Evolutionary conservation across 768 basidiomycete species (phyloP), one percentile per base, ranked within the genome.

Genomic region (Phaeolepiota aurea): DNA sequence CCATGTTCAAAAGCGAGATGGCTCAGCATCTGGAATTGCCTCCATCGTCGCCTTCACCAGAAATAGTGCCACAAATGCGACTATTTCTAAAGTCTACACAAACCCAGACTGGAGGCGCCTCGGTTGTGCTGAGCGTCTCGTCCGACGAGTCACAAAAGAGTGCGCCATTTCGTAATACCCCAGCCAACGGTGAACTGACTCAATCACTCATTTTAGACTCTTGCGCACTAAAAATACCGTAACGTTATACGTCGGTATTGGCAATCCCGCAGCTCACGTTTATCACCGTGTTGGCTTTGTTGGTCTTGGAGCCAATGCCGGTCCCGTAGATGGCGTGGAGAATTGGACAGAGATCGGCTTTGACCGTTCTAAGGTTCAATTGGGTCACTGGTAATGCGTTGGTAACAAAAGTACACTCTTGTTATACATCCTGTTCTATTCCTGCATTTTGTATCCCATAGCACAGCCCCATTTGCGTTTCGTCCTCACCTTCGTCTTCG

Each of bases 311-410:
- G 45, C 49, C 5, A 48, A 47, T 19, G 55, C 44, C 10, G 47
- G 52, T 12, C 45, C 53, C 2, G 63, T 66, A 1, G 64, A 70
- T n/a, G 70, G 68, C 5, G 58, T 63, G 20, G 63, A 68, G 25
- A 47, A 40, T 12, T 86, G 79, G 79, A 46, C 77, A 4, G 84
- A 86, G 42, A 58, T 80, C 37, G 83, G 83, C 5, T 85, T 83
- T 41, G 68, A 76, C 46, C 63, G 56, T 16, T 41, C 45, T 13
- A 38, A 42, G 19, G 71, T 79, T 15, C 46, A 59, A 2, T 64
- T 82, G 12, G 86, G 85, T 1, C 78, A 82, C 50, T 88, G 86
- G 84, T 87, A 61, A 31, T 34, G n/a, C n/a, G n/a, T n/a, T n/a
- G n/a, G n/a, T n/a, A n/a, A 30, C 19, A 4, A 13, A 18, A 15